Conservation (phyloP, 1,139 yeast genomes). For the Pichia sp. region DNA sequence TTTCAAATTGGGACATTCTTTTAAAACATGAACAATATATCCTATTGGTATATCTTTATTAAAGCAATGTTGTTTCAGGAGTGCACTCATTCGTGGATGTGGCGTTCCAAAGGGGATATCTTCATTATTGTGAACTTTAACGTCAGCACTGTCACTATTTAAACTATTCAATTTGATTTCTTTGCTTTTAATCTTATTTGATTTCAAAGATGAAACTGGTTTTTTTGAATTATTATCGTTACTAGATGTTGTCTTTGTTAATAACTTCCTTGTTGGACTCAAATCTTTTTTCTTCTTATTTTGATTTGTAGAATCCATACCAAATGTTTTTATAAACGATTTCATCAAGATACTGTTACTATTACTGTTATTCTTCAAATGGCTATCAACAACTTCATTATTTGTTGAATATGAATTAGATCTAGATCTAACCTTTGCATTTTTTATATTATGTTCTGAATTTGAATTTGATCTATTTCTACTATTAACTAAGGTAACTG, state of each 20-base stretch:
- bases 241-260: not conserved
- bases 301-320: not conserved
- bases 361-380: not conserved
- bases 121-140: not conserved
- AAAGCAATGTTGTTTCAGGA: conserved; percentile 49
- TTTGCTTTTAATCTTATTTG: not conserved
- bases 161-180: too few species aligned
- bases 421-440: not conserved
- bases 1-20: conserved; percentile 51
- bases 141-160: not conserved
- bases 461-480: conserved; percentile 4
- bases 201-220: not conserved
- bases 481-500: not conserved
- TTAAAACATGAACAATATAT: conserved; percentile 52
- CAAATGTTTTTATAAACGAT: conserved; percentile 9
- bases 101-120: conserved; percentile 29
- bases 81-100: conserved; percentile 59
- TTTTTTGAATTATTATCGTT: not conserved
- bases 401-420: conserved; percentile 18
- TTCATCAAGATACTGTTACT: not conserved
- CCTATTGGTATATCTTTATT: conserved; percentile 68
- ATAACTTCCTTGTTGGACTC: conserved; percentile 1
- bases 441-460: conserved; percentile 1
- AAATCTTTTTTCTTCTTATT: not conserved
- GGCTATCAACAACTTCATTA: too few species aligned